phyloP scores from a whole-genome alignment of 495 filamentous ascomycete genomes.

The Endocarpon pusillum region DNA sequence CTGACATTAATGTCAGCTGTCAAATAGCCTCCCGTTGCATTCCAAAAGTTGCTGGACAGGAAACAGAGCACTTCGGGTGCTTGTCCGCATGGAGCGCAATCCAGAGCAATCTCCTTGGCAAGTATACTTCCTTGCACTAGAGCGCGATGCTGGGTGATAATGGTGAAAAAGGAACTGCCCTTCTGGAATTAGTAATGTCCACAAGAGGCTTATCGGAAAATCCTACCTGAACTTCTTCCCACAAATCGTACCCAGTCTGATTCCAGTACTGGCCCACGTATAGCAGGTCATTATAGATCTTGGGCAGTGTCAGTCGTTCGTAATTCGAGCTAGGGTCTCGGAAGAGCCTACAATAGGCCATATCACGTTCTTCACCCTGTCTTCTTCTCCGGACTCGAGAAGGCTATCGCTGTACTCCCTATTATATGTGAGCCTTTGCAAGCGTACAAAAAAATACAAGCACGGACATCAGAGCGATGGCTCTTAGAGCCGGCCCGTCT shows the following conservation, averaged over 20 bases:
- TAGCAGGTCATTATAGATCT: slow-evolving; percentile 46
- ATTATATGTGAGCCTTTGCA: no score
- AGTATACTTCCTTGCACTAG: slow-evolving; percentile 47
- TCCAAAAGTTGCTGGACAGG: slow-evolving; percentile 28
- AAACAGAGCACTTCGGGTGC: slow-evolving; percentile 35
- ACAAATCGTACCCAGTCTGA: slow-evolving; percentile 33
- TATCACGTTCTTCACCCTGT: slow-evolving; percentile 23
- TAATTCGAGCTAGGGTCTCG: no score
- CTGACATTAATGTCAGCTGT: slow-evolving; percentile 26
- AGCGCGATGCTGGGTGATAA: slow-evolving; percentile 36
- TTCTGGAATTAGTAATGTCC: no score
- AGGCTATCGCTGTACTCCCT: slow-evolving; percentile 22
- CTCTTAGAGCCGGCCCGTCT: slow-evolving; percentile 54
- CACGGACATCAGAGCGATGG: slow-evolving; percentile 39
- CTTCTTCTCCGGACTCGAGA: slow-evolving; percentile 23
- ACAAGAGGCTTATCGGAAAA: no score
- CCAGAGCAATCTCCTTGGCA: slow-evolving; percentile 26
- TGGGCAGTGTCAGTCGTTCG: no score
- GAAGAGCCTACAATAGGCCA: slow-evolving; percentile 56
- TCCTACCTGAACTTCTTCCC: slow-evolving; percentile 53
- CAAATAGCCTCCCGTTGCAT: no score
- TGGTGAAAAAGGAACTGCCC: slow-evolving; percentile 44
- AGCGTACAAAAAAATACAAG: no score
- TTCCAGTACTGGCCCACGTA: slow-evolving; percentile 61
- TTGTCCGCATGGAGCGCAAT: slow-evolving; percentile 26